Conservation (phyloP, 306 rosid species). For the Pterocarpus macrocarpus region DNA sequence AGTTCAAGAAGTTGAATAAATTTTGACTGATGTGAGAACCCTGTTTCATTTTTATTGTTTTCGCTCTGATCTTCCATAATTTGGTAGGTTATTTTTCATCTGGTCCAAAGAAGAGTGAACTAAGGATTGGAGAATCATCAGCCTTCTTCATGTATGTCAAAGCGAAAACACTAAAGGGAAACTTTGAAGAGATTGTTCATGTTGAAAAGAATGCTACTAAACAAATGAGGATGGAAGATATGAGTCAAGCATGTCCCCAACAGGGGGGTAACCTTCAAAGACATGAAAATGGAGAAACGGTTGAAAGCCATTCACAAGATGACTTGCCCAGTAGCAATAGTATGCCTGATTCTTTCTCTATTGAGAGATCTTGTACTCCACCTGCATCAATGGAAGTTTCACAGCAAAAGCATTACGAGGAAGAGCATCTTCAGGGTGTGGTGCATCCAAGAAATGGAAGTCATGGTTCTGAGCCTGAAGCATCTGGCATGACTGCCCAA, state of each 20-base stretch:
- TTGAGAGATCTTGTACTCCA: constrained; percentile 90
- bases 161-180: constrained; percentile 56
- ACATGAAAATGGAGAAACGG: constrained; percentile 68
- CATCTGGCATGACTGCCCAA: constrained; percentile 62
- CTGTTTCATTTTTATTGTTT: constrained; percentile 16
- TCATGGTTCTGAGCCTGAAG: constrained; percentile 56
- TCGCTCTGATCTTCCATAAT: constrained; percentile 33
- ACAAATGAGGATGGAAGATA: constrained; percentile 54
- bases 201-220: constrained; percentile 52
- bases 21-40: constrained; percentile 12
- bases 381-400: constrained; percentile 68
- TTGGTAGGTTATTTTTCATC: constrained; percentile 63
- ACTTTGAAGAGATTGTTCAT: constrained; percentile 58
- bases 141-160: constrained; percentile 94
- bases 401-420: constrained; percentile 58
- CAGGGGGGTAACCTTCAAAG: constrained; percentile 53
- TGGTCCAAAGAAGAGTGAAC: constrained; percentile 85
- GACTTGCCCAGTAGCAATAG: constrained; percentile 77
- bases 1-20: constrained; percentile 24
- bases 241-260: constrained; percentile 54
- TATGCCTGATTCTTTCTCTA: constrained; percentile 76
- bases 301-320: constrained; percentile 72
- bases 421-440: constrained; percentile 59
- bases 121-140: constrained; percentile 94
- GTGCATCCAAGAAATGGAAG: constrained; percentile 62